Evolutionary conservation across 192 early-diverging fungal species (phyloP).

Genomic region (Lunasporangiospora selenospora): DNA sequence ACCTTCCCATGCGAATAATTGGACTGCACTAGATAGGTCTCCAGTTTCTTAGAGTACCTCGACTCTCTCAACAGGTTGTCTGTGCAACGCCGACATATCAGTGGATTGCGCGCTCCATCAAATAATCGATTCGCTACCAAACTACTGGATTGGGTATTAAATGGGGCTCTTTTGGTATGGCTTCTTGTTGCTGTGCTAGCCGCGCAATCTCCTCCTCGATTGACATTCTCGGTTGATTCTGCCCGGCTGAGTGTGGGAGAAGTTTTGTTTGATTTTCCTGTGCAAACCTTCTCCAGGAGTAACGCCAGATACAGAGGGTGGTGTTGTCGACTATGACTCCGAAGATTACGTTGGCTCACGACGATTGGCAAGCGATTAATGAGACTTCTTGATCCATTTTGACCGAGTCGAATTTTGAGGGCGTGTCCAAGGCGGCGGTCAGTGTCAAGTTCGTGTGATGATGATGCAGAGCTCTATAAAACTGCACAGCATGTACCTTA

Average conservation of each 20-base stretch:
- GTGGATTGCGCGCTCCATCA: slow-evolving; percentile 3
- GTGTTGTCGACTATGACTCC: no score
- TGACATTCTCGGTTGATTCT: no score
- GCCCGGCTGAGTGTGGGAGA: no score
- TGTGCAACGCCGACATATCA: slow-evolving; percentile 37
- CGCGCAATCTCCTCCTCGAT: no score
- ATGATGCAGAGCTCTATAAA: slow-evolving; percentile 28
- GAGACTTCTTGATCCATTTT: background rate
- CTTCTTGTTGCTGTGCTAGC: no score
- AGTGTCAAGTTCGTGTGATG: no score
- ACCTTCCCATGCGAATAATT: slow-evolving; percentile 5
- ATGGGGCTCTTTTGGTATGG: slow-evolving; percentile 3
- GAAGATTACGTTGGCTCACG: no score
- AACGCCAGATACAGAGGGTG: no score
- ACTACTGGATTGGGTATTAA: slow-evolving; percentile 29
- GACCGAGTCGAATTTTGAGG: background rate
- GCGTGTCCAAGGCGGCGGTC: no score
- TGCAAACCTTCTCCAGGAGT: no score
- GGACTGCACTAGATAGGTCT: slow-evolving; percentile 19
- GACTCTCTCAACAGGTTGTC: slow-evolving; percentile 19
- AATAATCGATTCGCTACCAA: slow-evolving; percentile 1
- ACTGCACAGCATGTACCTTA: slow-evolving; percentile 12
- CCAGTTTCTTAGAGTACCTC: background rate
- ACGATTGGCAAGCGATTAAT: no score
- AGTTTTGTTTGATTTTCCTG: no score